phyloP scores from a whole-genome alignment of 345 rosid genomes.

The Adansonia digitata region DNA sequence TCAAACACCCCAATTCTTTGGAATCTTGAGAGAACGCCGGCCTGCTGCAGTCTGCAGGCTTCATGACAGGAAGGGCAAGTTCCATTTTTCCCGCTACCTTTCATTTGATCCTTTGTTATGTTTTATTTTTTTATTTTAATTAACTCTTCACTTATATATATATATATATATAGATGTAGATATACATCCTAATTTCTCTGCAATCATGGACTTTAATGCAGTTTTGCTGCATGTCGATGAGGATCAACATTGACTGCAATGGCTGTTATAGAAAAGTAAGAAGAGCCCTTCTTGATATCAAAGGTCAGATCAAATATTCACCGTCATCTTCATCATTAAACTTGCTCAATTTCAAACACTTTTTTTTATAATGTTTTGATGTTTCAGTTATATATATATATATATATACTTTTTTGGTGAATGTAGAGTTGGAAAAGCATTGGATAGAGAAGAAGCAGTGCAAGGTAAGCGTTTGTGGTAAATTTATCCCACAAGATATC shows the following conservation, averaged over 20 bases:
- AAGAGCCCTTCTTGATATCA: constrained; percentile 38
- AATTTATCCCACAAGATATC: constrained; percentile 35
- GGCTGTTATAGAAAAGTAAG: constrained; percentile 47
- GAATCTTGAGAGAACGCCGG: background rate
- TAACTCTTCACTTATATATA: background rate
- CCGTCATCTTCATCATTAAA: background rate
- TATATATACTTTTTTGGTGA: too few species aligned
- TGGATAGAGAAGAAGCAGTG: constrained; percentile 39
- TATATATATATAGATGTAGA: too few species aligned
- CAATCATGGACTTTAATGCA: constrained; percentile 4
- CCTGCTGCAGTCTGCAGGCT: background rate
- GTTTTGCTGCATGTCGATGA: constrained; percentile 45
- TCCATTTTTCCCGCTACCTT: background rate
- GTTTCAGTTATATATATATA: background rate
- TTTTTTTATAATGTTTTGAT: background rate
- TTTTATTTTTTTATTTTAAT: background rate
- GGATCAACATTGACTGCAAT: constrained; percentile 51
- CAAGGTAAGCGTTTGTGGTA: constrained; percentile 37
- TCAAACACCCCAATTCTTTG: background rate
- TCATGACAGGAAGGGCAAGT: constrained; percentile 30
- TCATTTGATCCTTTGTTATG: background rate
- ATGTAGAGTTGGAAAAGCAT: constrained; percentile 37
- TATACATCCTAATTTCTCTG: background rate
- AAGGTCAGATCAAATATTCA: constrained; percentile 25
- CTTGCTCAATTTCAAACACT: background rate